These are phyloP conservation scores for Planoprotostelium fungivorum DNA, from an alignment of 78 protist species.

Conservation along the genomic window DNA sequence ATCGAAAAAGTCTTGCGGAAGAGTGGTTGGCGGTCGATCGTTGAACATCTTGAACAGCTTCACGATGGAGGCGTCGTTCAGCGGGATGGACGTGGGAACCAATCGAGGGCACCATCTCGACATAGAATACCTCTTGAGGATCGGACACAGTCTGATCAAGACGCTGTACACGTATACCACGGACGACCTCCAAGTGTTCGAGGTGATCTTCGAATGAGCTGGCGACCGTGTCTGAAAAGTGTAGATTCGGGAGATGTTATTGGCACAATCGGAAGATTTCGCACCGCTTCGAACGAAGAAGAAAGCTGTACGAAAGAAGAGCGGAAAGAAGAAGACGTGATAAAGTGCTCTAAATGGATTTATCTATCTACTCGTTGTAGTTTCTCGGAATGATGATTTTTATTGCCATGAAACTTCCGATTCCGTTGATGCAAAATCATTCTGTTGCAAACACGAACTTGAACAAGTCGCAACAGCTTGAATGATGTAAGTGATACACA, in stretches of 20 bases:
- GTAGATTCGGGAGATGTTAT: not conserved
- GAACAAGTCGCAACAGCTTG: no score
- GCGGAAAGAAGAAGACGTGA: not conserved
- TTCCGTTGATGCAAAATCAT: no score
- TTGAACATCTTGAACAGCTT: slow-evolving; percentile 33
- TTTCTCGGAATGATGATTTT: no score
- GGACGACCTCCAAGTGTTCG: not conserved
- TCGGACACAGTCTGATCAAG: not conserved
- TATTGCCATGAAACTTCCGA: no score
- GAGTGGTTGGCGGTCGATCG: not conserved
- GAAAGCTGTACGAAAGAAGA: not conserved
- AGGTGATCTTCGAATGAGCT: no score
- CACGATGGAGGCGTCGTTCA: slow-evolving; percentile 69
- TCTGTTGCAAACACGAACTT: no score
- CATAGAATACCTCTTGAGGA: not conserved
- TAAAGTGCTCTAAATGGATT: no score
- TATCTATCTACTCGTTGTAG: no score
- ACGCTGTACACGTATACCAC: not conserved
- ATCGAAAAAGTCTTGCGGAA: not conserved
- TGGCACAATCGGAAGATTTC: not conserved
- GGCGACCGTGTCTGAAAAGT: no score
- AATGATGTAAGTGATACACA: no score
- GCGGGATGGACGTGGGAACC: slow-evolving; percentile 30
- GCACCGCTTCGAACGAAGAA: not conserved
- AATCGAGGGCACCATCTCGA: not conserved